phyloP scores from a whole-genome alignment of 768 basidiomycete species.

The Boletus reticulatus region DNA sequence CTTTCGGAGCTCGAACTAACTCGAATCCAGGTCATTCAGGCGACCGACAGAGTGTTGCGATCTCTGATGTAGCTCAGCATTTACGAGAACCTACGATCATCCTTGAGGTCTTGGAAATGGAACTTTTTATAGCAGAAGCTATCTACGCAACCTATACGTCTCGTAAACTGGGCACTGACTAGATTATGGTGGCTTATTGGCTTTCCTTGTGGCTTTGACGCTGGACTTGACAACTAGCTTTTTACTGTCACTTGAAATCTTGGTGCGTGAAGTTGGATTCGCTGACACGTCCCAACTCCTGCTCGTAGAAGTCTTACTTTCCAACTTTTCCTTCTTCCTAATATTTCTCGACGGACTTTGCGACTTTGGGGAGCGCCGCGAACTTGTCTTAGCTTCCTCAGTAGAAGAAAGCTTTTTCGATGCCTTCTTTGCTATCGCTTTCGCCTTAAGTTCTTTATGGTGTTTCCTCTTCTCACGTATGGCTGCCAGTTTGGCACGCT shows the following conservation, averaged over 20 bases:
- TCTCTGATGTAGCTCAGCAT: slow-evolving; percentile 44
- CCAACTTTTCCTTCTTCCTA: slow-evolving; percentile 18
- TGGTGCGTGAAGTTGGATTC: slow-evolving; percentile 2
- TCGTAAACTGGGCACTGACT: background rate
- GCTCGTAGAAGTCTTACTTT: background rate
- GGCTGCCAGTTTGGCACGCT: slow-evolving; percentile 48
- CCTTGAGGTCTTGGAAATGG: background rate
- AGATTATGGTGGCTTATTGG: slow-evolving; percentile 3
- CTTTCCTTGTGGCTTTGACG: background rate
- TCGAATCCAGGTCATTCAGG: slow-evolving; percentile 54
- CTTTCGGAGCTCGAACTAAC: slow-evolving; percentile 1
- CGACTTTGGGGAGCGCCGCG: background rate
- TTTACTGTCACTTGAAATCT: background rate
- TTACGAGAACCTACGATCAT: background rate
- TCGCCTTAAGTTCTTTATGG: slow-evolving; percentile 44
- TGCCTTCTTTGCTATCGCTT: slow-evolving; percentile 38
- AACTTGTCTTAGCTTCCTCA: background rate
- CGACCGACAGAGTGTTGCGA: slow-evolving; percentile 62
- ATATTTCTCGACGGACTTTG: background rate
- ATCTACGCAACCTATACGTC: slow-evolving; percentile 9
- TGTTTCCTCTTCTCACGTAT: slow-evolving; percentile 48
- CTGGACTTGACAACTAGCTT: slow-evolving; percentile 1
- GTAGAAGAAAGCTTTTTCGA: background rate
- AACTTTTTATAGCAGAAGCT: slow-evolving; percentile 4
- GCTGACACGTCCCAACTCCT: background rate